Evolutionary conservation across 2,329 filamentous ascomycete species (phyloP), one percentile per base, ranked within the genome.

Genomic region (Diaporthe aspalathi): DNA sequence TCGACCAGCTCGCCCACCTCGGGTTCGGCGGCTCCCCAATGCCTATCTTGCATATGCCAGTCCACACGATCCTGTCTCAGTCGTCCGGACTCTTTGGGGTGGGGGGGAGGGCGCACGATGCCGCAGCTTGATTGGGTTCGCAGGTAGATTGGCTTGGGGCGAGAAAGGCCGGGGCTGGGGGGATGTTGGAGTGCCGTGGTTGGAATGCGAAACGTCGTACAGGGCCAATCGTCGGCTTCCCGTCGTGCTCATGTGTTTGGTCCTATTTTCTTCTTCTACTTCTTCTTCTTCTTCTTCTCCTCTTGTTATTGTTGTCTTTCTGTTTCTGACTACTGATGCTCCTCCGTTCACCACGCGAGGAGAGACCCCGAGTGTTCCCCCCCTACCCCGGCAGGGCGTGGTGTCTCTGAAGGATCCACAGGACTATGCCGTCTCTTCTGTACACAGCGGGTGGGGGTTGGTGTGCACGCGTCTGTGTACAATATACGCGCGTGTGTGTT

Each of bases 31-130:
- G 43, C 43, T 60, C 43, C 52, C 50, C 40, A 63, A 45, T 60
- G 52, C 62, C 69, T 70, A 43, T 53, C 62, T 70, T 56, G 69
- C 69, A 60, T 67, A 43, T 35, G 52, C 53, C 66, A 43, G 29
- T 38, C 52, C 22, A 70, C 62, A 56, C 65, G 45, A 67, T 67
- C 38, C 45, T 70, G 69, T 70, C 69, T 70, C 62, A 60, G 52
- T 52, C 52, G 54, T 20, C 49, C 32, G 29, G 35, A n/a, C 50
- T 66, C 62, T 67, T 16, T 5, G 32, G 32, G 32, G n/a, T 5
- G 32, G 32, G 32, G 32, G 32, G 32, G 32, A 9, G 32, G 29
- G 50, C 27, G 45, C 14, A 11, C 27, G n/a, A 12, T 22, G 22
- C 9, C 17, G 52, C 12, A 40, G 45, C 17, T n/a, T 57, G 62